Base-by-base conservation (phyloP, 1,284 basidiomycete species). In the Sanghuangporus baumii region DNA sequence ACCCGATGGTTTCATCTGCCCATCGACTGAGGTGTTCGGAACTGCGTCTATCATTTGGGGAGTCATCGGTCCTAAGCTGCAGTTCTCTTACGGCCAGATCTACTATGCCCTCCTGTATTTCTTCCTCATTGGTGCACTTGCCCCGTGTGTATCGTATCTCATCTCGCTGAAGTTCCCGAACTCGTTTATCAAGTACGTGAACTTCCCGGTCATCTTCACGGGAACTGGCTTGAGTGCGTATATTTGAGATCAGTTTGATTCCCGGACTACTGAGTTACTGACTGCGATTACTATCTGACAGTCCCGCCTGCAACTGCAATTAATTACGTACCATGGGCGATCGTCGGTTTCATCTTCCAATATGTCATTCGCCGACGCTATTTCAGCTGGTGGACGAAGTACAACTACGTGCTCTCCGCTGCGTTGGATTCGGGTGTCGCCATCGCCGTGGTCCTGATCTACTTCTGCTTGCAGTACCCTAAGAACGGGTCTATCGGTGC, bases 381-480 rank as follows among this genome's bases (percentile, higher is more conserved):
- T 66, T 82, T 82, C 67, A 71, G 75, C 23, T 83, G 81, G 81
- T 83, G 82, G 81, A 76, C 79, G 6, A 79, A 81, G 71, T 86
- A 84, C 71, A 83, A 83, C 69, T 83, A 69, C 52, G 66, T 69
- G 11, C 64, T 69, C 3, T 68, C 67, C 23, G 67, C 68, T 6
- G 68, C 66, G 6, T 38, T 67, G 57, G 52, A 71, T 71, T 79
- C 84, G 43, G 85, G 85, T n/a, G 77, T 88, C 11, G 86, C 86
- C 0, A 69, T 87, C 34, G 74, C 79, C 14, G 75, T 80, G 4
- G 75, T 89, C 55, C 64, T 87, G 65, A 84, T 88, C 62, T 89
- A 88, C 76, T 90, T 89, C 78, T 73, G 73, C 60, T 74, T 91
- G 51, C 83, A 89, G 71, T 90, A 84, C 67, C 88, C 88, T 1